Evolutionary conservation across 2,329 filamentous ascomycete genomes (phyloP).

Genomic region (Lasiodiplodia gonubiensis): DNA sequence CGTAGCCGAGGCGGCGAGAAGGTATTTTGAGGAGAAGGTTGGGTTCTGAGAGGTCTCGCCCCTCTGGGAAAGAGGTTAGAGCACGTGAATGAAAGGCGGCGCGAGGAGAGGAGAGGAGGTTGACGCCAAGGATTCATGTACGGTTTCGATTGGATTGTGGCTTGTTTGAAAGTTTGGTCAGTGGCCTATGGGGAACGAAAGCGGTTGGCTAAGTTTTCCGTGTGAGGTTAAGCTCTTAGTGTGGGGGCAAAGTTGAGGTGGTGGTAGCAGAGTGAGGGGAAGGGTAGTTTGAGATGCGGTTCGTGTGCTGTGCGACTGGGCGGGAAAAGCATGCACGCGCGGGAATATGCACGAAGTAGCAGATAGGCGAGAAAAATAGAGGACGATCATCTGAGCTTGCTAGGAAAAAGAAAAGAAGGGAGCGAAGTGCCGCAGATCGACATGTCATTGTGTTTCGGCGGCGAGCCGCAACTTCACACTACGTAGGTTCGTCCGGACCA

Average conservation of each 20-base stretch:
- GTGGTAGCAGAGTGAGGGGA: background rate
- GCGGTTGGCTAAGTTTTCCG: background rate
- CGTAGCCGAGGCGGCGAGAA: constrained; percentile 67
- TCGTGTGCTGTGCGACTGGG: constrained; percentile 8
- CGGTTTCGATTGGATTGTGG: background rate
- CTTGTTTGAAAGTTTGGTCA: constrained; percentile 2
- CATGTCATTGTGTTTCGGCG: constrained; percentile 10
- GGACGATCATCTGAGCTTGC: constrained; percentile 1
- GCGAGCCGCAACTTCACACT: constrained; percentile 15
- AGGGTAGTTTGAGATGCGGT: background rate
- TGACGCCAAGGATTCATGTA: background rate
- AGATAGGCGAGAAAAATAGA: constrained; percentile 17
- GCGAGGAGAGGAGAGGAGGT: constrained; percentile 28
- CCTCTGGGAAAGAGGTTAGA: background rate
- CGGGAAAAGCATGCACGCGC: constrained; percentile 10
- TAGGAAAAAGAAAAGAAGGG: background rate
- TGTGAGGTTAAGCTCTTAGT: background rate
- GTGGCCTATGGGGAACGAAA: background rate
- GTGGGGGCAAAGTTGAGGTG: background rate
- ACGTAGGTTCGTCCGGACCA: background rate
- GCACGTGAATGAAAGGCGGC: background rate
- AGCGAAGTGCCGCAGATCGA: constrained; percentile 8
- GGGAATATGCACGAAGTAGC: background rate
- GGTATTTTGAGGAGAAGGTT: constrained; percentile 66
- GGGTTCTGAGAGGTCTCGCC: constrained; percentile 54